Evolutionary conservation across 2,329 filamentous ascomycete species (phyloP).

Genomic region (Chaetomiaceae sp.): DNA sequence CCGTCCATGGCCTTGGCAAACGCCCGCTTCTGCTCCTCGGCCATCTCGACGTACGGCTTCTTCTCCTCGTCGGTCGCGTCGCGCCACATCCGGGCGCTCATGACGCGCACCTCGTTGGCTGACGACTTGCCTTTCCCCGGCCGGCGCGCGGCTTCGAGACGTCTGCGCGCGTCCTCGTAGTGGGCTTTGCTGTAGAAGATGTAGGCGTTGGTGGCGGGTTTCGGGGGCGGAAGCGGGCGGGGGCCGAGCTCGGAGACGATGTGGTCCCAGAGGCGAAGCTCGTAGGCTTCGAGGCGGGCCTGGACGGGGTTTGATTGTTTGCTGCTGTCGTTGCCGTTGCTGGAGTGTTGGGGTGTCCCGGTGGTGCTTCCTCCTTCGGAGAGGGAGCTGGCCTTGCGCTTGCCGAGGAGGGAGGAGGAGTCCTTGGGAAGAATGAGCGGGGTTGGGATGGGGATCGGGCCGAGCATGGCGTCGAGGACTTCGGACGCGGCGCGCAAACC

Average conservation of each 20-base stretch:
- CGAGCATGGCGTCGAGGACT: slow-evolving; percentile 73
- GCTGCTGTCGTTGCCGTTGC: not conserved
- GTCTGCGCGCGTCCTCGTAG: slow-evolving; percentile 57
- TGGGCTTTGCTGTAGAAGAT: slow-evolving; percentile 80
- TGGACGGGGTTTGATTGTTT: slow-evolving; percentile 45
- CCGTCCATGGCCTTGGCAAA: slow-evolving; percentile 56
- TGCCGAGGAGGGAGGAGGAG: slow-evolving; percentile 37
- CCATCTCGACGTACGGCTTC: slow-evolving; percentile 72
- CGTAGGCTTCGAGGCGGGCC: slow-evolving; percentile 53
- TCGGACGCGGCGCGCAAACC: slow-evolving; percentile 86
- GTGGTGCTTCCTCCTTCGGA: not conserved
- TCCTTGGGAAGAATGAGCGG: slow-evolving; percentile 70
- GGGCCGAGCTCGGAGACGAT: slow-evolving; percentile 62
- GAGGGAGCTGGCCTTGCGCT: slow-evolving; percentile 45
- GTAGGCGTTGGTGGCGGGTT: slow-evolving; percentile 78
- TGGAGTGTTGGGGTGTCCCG: not conserved
- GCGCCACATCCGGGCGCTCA: slow-evolving; percentile 89
- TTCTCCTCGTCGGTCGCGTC: slow-evolving; percentile 66
- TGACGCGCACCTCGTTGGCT: slow-evolving; percentile 78
- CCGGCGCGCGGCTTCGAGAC: slow-evolving; percentile 62
- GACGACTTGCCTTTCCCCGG: slow-evolving; percentile 60
- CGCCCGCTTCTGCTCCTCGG: slow-evolving; percentile 62
- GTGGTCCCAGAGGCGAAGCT: slow-evolving; percentile 49
- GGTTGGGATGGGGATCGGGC: slow-evolving; percentile 70
- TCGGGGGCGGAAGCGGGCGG: slow-evolving; percentile 65